Evolutionary conservation across 768 basidiomycete species (phyloP).

Genomic region (Lentinula guzmanii): DNA sequence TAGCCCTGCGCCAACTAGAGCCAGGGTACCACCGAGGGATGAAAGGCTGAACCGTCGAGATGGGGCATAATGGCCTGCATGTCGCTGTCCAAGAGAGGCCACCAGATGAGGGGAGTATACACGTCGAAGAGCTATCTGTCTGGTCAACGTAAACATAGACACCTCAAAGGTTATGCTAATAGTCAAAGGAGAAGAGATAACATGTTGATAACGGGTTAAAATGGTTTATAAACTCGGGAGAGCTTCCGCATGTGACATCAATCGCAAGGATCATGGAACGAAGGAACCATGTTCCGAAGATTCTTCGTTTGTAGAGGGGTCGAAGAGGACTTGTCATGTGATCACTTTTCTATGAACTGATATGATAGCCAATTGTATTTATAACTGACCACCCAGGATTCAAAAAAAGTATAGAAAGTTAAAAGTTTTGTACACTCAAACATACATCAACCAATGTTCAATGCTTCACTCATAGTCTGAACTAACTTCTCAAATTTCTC

Average conservation of each 20-base stretch:
- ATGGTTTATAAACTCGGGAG: too few species aligned
- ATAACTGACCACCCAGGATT: not conserved
- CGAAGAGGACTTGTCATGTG: too few species aligned
- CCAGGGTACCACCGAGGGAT: not conserved
- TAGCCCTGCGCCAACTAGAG: not conserved
- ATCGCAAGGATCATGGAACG: too few species aligned
- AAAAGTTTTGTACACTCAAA: not conserved
- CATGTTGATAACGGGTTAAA: too few species aligned
- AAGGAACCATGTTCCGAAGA: too few species aligned
- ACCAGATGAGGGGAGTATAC: not conserved
- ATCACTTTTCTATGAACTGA: too few species aligned
- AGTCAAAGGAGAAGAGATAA: too few species aligned
- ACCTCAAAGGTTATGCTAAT: too few species aligned
- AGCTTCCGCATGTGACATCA: too few species aligned
- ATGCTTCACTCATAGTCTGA: conserved; percentile 27
- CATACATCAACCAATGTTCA: conserved; percentile 11
- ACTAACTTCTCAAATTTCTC: conserved; percentile 37
- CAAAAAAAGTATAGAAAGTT: too few species aligned
- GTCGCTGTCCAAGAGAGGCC: not conserved
- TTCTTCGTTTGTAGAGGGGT: too few species aligned
- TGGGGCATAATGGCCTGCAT: not conserved
- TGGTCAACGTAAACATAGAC: not conserved
- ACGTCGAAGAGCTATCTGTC: not conserved
- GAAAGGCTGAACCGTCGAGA: not conserved
- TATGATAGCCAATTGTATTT: too few species aligned